Base-by-base conservation (phyloP, 1,284 basidiomycete genomes). In the Kalmanozyma brasiliensis region DNA sequence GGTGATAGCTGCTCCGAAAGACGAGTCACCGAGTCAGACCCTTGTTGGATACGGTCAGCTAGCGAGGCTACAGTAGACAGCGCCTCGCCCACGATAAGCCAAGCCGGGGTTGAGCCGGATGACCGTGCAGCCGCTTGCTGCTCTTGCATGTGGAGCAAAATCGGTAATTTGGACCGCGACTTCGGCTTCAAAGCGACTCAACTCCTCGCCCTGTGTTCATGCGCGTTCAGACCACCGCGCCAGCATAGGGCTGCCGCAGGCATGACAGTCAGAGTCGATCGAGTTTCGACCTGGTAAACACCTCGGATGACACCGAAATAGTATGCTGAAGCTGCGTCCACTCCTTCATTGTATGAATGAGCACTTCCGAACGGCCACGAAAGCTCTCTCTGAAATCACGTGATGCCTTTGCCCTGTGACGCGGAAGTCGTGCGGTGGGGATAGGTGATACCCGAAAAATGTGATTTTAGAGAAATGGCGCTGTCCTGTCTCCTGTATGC, bases 341-440 rank as follows among this genome's bases (percentile, higher is more conserved):
- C n/a, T n/a, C n/a, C n/a, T n/a, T n/a, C n/a, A n/a, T n/a, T n/a
- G n/a, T n/a, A n/a, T n/a, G n/a, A n/a, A 20, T 30, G 19, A 37
- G 36, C 26, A 6, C 6, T 11, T 37, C 7, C 36, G 11, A 17
- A 14, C 26, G 26, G 26, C 11, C 26, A 29, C 11, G 6, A 11
- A 29, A 11, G 11, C 26, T n/a, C 37, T 19, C 22, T 24, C 43
- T 16, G 1, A 36, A 49, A 46, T 65, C 62, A 65, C 62, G 62
- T 65, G 62, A 65, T 47, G 36, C 19, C 2, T 1, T 10, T 8
- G 4, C 6, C 2, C 29, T n/a, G 4, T 32, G 62, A 59, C 62
- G 62, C 56, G 62, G 47, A 43, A 32, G 55, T 35, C 46, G 61
- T 64, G 62, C 42, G 51, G 62, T 65, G 55, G 62, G 51, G 46